These are phyloP conservation scores for Gomphus sp. DNA, from an alignment of 1,284 basidiomycete species.

Conservation along the genomic window DNA sequence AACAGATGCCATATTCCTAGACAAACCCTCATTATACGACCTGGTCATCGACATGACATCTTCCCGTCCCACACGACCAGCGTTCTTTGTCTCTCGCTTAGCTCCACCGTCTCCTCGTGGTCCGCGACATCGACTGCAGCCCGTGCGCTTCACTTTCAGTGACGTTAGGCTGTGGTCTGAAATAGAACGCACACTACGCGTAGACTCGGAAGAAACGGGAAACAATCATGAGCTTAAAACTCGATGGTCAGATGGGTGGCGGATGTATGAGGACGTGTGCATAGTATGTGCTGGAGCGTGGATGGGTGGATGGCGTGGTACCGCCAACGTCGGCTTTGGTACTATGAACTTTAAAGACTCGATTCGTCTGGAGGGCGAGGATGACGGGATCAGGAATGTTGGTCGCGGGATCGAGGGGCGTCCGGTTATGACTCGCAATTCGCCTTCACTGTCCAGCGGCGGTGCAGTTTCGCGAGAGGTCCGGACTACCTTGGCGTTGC, in stretches of 20 bases:
- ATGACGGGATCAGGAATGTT: constrained; percentile 46
- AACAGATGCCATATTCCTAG: constrained; percentile 72
- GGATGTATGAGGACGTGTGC: constrained; percentile 74
- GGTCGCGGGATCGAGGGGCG: constrained; percentile 66
- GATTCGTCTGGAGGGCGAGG: constrained; percentile 52
- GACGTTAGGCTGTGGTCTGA: constrained; percentile 73
- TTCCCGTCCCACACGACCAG: constrained; percentile 45
- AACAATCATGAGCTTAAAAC: neutral
- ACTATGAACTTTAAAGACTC: constrained; percentile 26
- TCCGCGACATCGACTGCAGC: constrained; percentile 45
- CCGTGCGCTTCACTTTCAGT: constrained; percentile 68
- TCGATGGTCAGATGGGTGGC: constrained; percentile 65
- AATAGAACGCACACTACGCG: constrained; percentile 52
- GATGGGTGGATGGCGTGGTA: constrained; percentile 52
- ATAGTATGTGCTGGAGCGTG: constrained; percentile 68
- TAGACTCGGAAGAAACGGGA: constrained; percentile 29
- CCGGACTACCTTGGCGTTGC: constrained; percentile 53
- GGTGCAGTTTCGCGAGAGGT: constrained; percentile 17
- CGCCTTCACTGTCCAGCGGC: neutral
- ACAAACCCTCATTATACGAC: constrained; percentile 68
- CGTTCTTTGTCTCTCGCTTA: constrained; percentile 50
- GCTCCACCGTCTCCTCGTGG: constrained; percentile 25
- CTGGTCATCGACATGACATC: constrained; percentile 68
- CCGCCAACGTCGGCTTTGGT: neutral
- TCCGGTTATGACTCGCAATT: constrained; percentile 19